Evolutionary conservation across 139 green algal genomes (phyloP), one percentile per base, ranked within the genome.

Genomic region (Tetratostichococcus sp.): DNA sequence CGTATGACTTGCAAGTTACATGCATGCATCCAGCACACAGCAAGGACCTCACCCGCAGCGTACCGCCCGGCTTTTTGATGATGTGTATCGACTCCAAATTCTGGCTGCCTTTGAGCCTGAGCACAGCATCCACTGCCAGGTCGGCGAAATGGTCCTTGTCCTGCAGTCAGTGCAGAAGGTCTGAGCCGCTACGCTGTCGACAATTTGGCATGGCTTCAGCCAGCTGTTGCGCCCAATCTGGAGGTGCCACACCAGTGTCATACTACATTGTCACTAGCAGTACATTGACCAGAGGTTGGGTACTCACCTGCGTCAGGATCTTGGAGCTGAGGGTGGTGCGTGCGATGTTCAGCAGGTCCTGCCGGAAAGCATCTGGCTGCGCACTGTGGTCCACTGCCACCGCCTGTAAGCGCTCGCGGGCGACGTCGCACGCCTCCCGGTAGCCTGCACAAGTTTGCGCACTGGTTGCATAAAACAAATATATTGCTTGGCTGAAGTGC

Each of bases 1-100:
- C n/a, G n/a, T n/a, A n/a, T n/a, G n/a, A n/a, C n/a, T n/a, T n/a
- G n/a, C n/a, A n/a, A n/a, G n/a, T n/a, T n/a, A n/a, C n/a, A n/a
- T n/a, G n/a, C n/a, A n/a, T n/a, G n/a, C n/a, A n/a, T n/a, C n/a
- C n/a, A 50, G 39, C 39, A 50, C 8, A 50, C 39, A 50, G 8
- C 39, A 50, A 50, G 39, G 8, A 50, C 30, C 74, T 16, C 57
- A 90, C 83, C 76, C 86, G 82, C 50, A 99, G 84, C 1, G 92
- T 94, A 23, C 96, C 96, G 5, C 96, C 96, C 5, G 91, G 73
- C 83, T 98, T 97, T 86, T 99, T 98, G 86, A 99, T 96, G 85
- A 99, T 93, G 83, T 99, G 90, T 77, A 99, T 98, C 39, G 90
- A 85, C 78, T 98, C 95, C 72, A 99, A 86, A 84, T 98, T 95